Evolutionary conservation across 306 rosid genomes (phyloP), one percentile per base, ranked within the genome.

Genomic region (Cicer chorassanicum): DNA sequence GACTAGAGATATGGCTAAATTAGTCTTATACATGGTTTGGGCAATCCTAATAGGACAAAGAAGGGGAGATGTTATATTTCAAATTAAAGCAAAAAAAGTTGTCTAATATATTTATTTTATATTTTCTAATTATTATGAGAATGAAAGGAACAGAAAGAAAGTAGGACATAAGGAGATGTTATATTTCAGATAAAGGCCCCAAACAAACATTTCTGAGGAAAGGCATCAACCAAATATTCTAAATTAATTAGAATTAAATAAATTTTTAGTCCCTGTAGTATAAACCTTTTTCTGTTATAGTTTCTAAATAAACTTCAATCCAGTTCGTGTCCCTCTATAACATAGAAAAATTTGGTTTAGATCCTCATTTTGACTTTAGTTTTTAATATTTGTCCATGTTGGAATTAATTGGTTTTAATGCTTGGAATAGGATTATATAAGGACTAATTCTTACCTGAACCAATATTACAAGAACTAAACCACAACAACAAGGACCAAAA

Each of bases 41-140:
- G 64, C 40, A 57, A 57, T 57, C 64, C 5, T 57, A 41, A 42
- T 43, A 19, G 70, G 70, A 19, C 24, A 65, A 65, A 43, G 51
- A 16, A 41, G 34, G 54, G 55, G 71, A 19, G 54, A 19, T 65
- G 71, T 42, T 63, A 39, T 40, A 14, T 15, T 39, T 63, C n/a
- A 63, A 38, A 63, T 39, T 39, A 39, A 39, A 62, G 55, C 19
- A 7, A 21, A 65, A 29, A 43, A 43, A 12, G 40, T 65, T 18
- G 11, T 45, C 18, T 43, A 65, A 41, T 65, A 16, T 65, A 65
- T 41, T 41, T 65, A 42, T 65, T 65, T 65, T 19, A 18, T 65
- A 19, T 10, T 42, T 10, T 16, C 42, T 65, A 42, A 34, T 19
- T 43, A 44, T 3, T 43, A 43, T 66, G 55, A 66, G 43, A 44